A percentile compares a stretch with the other conserved stretches of the same genome.
These are phyloP conservation scores for Epichloe bromicola DNA, from an alignment of 2,329 filamentous ascomycete species.

Conservation along the genomic window DNA sequence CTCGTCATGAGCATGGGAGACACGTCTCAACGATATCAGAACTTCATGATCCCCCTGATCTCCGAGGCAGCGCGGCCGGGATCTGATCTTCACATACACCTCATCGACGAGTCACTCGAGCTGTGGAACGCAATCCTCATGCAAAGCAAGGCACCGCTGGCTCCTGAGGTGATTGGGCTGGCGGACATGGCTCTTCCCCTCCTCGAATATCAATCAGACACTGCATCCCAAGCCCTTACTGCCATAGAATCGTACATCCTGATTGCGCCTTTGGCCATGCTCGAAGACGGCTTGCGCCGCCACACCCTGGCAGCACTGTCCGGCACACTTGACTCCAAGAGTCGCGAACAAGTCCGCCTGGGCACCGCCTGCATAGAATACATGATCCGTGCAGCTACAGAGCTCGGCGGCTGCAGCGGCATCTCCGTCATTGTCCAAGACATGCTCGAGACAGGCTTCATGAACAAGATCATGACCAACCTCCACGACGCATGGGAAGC, in stretches of 20 bases:
- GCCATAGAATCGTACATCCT: conserved; percentile 60
- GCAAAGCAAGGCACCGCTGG: conserved; percentile 49
- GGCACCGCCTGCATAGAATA: conserved; percentile 51
- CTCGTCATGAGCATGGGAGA: conserved; percentile 77
- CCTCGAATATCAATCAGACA: conserved; percentile 52
- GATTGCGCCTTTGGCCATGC: conserved; percentile 53
- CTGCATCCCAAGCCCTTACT: conserved; percentile 46
- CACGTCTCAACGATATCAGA: conserved; percentile 65
- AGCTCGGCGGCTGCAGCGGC: conserved; percentile 47
- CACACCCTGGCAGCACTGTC: conserved; percentile 36
- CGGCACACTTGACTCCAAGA: conserved; percentile 36
- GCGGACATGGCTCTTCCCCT: conserved; percentile 51
- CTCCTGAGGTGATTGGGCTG: conserved; percentile 48
- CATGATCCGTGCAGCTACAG: conserved; percentile 48
- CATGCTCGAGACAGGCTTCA: conserved; percentile 49
- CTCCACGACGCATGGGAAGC: conserved; percentile 59
- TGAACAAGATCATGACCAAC: conserved; percentile 49
- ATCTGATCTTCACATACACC: conserved; percentile 64
- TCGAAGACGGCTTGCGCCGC: conserved; percentile 41
- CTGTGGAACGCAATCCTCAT: conserved; percentile 69
- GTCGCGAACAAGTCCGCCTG: conserved; percentile 44
- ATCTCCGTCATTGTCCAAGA: conserved; percentile 52
- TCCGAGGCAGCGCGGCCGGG: conserved; percentile 63
- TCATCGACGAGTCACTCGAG: conserved; percentile 85
- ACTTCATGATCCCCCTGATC: conserved; percentile 70